phyloP scores from a whole-genome alignment of 371 early-diverging fungal species.

The Capillidium rhysosporum region DNA sequence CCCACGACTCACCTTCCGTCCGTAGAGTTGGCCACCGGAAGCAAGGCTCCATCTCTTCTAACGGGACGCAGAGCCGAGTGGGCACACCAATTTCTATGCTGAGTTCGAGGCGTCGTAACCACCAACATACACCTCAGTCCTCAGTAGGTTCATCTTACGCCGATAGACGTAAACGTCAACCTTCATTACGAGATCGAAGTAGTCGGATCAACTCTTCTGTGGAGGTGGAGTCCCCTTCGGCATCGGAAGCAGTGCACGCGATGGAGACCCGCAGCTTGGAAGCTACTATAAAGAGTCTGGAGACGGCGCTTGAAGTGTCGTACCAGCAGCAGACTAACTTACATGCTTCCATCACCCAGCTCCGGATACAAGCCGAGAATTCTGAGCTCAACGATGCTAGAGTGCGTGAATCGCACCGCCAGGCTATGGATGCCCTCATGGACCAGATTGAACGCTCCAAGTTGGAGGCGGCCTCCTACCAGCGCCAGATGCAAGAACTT shows the following conservation, averaged over 20 bases:
- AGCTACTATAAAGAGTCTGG: background rate
- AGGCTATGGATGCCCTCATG: background rate
- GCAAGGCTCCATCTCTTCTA: background rate
- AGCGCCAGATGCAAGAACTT: slow-evolving; percentile 1
- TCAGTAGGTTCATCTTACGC: no score
- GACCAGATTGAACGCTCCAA: slow-evolving; percentile 2
- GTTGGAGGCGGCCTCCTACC: slow-evolving; percentile 1
- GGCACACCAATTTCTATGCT: no score
- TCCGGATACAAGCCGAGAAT: background rate
- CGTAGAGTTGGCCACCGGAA: background rate
- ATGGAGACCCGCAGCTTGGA: background rate
- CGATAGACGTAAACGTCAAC: no score
- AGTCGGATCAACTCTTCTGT: no score
- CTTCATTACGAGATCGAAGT: no score
- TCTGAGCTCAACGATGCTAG: background rate
- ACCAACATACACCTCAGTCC: no score
- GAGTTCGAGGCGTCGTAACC: no score
- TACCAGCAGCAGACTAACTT: slow-evolving; percentile 2
- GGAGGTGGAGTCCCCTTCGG: no score
- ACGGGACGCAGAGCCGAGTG: background rate
- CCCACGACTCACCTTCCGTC: background rate
- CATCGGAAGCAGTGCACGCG: no score
- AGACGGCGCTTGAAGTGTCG: background rate
- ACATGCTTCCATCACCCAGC: background rate
- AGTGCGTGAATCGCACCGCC: background rate